phyloP scores from a whole-genome alignment of 768 basidiomycete species.

The Lentinula aciculospora region DNA sequence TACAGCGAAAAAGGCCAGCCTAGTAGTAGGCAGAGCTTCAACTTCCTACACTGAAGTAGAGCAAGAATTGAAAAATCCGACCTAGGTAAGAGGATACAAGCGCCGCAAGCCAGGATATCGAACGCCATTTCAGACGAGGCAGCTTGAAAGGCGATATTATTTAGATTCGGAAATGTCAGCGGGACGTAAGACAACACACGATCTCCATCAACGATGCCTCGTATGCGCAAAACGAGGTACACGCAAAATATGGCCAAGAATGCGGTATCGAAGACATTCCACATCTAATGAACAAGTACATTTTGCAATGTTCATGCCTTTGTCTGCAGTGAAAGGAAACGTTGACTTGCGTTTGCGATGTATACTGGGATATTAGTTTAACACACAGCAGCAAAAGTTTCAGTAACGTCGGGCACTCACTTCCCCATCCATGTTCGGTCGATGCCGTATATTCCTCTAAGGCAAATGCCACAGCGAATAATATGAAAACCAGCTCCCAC shows the following conservation, averaged over 20 bases:
- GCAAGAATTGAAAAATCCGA: not conserved
- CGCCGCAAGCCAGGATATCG: slow-evolving; percentile 79
- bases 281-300: slow-evolving; percentile 47
- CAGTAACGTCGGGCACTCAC: slow-evolving; percentile 38
- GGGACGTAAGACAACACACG: slow-evolving; percentile 28
- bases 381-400: not conserved
- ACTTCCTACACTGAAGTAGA: not conserved
- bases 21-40: slow-evolving; percentile 14
- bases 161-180: not conserved
- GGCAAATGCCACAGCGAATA: slow-evolving; percentile 73
- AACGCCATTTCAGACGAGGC: slow-evolving; percentile 62
- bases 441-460: slow-evolving; percentile 86
- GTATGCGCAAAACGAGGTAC: slow-evolving; percentile 60
- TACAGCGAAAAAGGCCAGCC: slow-evolving; percentile 77
- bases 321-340: not conserved
- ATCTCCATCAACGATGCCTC: slow-evolving; percentile 52
- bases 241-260: slow-evolving; percentile 66
- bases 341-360: slow-evolving; percentile 64
- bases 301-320: not conserved
- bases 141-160: slow-evolving; percentile 19
- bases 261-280: slow-evolving; percentile 85
- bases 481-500: slow-evolving; percentile 70
- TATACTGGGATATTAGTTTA: slow-evolving; percentile 46
- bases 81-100: slow-evolving; percentile 83
- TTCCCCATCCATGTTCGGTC: slow-evolving; percentile 83